Percentiles rank a stretch among this genome's conserved stretches.
Evolutionary conservation across 2,329 filamentous ascomycete species (phyloP).

Genomic region (Sporothrix brunneoviolacea): DNA sequence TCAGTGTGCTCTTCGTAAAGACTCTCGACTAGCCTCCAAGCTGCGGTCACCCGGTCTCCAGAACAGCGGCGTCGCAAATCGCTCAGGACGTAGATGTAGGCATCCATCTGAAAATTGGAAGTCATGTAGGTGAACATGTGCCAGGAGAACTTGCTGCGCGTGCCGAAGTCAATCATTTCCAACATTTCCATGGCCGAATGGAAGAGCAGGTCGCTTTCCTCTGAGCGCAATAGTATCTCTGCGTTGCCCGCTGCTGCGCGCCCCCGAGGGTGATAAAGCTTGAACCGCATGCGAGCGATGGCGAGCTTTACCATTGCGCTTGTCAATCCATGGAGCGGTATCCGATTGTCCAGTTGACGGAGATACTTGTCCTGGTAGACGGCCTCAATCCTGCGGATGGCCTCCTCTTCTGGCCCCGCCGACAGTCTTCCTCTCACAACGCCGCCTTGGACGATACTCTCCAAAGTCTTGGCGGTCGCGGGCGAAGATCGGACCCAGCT

Average conservation of each 20-base stretch:
- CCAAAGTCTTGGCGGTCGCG: too few species aligned
- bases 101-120: too few species aligned
- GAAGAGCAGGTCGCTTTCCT: not conserved
- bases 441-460: too few species aligned
- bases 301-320: not conserved
- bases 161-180: not conserved
- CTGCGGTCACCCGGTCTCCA: too few species aligned
- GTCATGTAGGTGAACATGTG: too few species aligned
- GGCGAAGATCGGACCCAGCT: too few species aligned
- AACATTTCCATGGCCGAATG: not conserved
- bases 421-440: too few species aligned
- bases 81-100: too few species aligned
- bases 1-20: too few species aligned
- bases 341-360: not conserved
- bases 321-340: not conserved
- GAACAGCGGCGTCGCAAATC: too few species aligned
- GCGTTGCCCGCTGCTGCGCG: not conserved
- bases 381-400: not conserved
- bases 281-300: not conserved
- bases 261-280: not conserved
- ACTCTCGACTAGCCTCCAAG: too few species aligned
- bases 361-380: not conserved
- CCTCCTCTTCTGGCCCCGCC: not conserved
- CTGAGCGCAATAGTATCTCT: not conserved
- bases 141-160: not conserved